Evolutionary conservation across 768 basidiomycete genomes (phyloP), one percentile per base, ranked within the genome.

Genomic region (Rhizopogon vinicolor): DNA sequence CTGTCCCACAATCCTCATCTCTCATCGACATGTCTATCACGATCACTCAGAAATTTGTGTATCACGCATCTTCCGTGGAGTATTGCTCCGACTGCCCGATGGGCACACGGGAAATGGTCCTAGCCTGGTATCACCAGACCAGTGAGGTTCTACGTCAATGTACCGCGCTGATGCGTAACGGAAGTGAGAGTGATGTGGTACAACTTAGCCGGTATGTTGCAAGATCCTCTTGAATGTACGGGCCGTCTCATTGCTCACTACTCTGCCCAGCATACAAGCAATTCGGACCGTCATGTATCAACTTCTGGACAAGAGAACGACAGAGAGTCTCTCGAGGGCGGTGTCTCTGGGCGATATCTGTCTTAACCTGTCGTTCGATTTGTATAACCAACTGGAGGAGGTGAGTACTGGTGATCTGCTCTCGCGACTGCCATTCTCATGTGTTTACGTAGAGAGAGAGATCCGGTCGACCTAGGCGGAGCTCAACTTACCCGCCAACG

Each of bases 241-340:
- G 12, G 13, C 14, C 16, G 5, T 22, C 48, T 49, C 19, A 49
- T 5, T 37, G 35, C 19, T 35, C 9, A 5, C 3, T 12, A 13
- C 13, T 37, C 7, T 9, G 13, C 14, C 3, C 6, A 49, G 48
- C 35, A 49, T 49, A 49, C 48, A 49, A 49, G 48, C 48, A 25
- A 49, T 49, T 33, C 33, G 48, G 22, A 49, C 48, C 14, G 48
- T 49, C 9, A 49, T 49, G 48, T 49, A 37, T 37, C 48, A 49
- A 14, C 48, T 49, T 22, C 19, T 49, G 14, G 48, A 49, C 22
- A 49, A 49, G 48, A 49, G 14, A 49, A 49, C 19, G 8, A 49
- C 35, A 25, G 48, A 49, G 10, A 49, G 48, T 16, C 48, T 49
- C 14, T 49, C 48, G 6, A 37, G 48, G 35, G 48, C 48, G 3